Base-by-base conservation (phyloP, 2,329 filamentous ascomycete genomes). In the Fusarium circinatum region DNA sequence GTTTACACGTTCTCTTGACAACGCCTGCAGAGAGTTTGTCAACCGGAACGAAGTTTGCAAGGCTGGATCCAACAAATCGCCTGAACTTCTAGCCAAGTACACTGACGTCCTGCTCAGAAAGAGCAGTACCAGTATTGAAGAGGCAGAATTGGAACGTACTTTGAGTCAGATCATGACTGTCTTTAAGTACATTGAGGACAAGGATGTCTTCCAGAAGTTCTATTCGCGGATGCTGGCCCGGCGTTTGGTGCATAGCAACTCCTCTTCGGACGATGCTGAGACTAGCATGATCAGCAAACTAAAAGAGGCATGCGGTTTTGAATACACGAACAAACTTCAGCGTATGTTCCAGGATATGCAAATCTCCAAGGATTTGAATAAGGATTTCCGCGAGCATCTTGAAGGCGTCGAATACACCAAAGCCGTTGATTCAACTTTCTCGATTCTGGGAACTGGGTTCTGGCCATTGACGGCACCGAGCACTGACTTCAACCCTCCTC, bases 341-440 rank as follows among this genome's bases (percentile, higher is more conserved):
- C 94, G 97, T 80, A 99, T 99, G 96, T 99, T 98, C 89, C 96
- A 98, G 82, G 96, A 99, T 80, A 98, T 99, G 87, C 96, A 99
- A 82, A 98, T 98, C 57, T 98, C 96, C 73, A 98, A 98, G 84
- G 96, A 99, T 84, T 89, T 99, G 52, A 99, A 99, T 83, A 89
- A 90, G 54, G 92, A 92, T 36, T 99, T 97, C 86, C 93, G 94
- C 79, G 94, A 95, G 82, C 91, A 95, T 78, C 81, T 89, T 8
- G 87, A 94, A 45, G 79, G 76, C 10, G 77, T 81, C 15, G 82
- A 80, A 26, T 90, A 90, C 68, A 89, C 90, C 22, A 94, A 94
- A 85, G 89, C 89, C 52, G 86, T 91, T 26, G 96, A 99, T 80
- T 94, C 96, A 11, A 91, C 93, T 56, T 99, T 97, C 84, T 94